Evolutionary conservation across 176 grass and related monocot genomes (phyloP).

Genomic region (Avena eriantha): DNA sequence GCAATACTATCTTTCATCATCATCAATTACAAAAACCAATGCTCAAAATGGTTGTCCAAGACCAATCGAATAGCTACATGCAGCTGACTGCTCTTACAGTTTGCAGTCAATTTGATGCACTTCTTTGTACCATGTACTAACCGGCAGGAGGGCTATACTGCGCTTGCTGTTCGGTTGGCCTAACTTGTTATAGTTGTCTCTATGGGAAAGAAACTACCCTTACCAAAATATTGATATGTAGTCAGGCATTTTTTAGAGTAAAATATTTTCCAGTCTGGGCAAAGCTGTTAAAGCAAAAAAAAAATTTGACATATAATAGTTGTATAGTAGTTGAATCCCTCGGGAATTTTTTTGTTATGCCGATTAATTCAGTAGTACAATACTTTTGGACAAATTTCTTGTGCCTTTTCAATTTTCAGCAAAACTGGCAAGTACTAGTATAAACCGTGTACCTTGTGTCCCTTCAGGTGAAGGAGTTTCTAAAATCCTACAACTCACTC

Average conservation of each 20-base stretch:
- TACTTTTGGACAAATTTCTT: background rate
- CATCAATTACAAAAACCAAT: constrained; percentile 7
- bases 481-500: constrained; percentile 90
- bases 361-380: background rate
- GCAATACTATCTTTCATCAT: constrained; percentile 1
- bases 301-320: background rate
- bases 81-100: background rate
- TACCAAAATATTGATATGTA: background rate
- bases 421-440: background rate
- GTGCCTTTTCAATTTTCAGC: background rate
- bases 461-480: constrained; percentile 86
- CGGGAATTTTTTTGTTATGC: background rate
- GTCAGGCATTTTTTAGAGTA: background rate
- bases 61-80: background rate
- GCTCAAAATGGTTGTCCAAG: background rate
- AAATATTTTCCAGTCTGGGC: background rate
- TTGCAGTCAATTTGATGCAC: background rate
- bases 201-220: constrained; percentile 9
- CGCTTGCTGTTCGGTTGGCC: background rate
- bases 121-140: background rate
- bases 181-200: background rate
- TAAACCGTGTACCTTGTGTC: background rate
- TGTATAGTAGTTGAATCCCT: background rate
- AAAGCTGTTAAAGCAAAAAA: background rate
- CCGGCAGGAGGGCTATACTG: background rate